phyloP scores from a whole-genome alignment of 2,329 filamentous ascomycete species.

The Hymenoscyphus albidus region DNA sequence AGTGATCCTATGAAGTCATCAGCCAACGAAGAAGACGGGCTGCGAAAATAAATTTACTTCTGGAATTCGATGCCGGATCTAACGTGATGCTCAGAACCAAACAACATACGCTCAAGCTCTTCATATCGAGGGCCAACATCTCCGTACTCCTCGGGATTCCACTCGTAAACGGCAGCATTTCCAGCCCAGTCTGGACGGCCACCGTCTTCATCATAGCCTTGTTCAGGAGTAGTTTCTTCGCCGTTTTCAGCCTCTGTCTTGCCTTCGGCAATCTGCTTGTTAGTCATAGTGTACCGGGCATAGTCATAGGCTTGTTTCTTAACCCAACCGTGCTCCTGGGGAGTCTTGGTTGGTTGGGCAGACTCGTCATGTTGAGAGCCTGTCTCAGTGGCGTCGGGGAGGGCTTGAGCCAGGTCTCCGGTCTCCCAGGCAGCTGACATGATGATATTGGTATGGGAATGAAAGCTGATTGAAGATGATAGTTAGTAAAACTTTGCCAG shows the following conservation, averaged over 20 bases:
- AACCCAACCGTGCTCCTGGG: conserved; percentile 35
- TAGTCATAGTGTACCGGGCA: conserved; percentile 29
- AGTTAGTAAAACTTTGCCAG: background rate
- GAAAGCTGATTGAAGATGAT: background rate
- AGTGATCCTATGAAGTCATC: conserved; percentile 44
- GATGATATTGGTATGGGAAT: conserved; percentile 4
- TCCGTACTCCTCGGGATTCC: conserved; percentile 76
- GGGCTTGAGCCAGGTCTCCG: conserved; percentile 34
- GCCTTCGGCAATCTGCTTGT: conserved; percentile 27
- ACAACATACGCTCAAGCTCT: conserved; percentile 73
- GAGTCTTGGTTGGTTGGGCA: conserved; percentile 18
- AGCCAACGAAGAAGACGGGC: conserved; percentile 18
- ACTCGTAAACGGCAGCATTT: conserved; percentile 61
- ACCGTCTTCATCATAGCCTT: conserved; percentile 21
- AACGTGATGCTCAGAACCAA: conserved; percentile 51
- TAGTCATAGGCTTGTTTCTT: conserved; percentile 32
- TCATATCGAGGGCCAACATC: conserved; percentile 72
- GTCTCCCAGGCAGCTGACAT: conserved; percentile 27
- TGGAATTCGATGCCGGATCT: conserved; percentile 60
- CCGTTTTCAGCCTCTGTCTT: conserved; percentile 10
- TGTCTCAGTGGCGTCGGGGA: conserved; percentile 23
- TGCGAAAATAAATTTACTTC: conserved; percentile 44
- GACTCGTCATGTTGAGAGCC: conserved; percentile 6
- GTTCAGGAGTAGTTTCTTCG: conserved; percentile 2
- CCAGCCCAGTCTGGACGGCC: conserved; percentile 29